A percentile compares a stretch with the other conserved stretches of the same genome.
Conservation (phyloP, 2,329 filamentous ascomycete genomes). For the Emmonsiellopsis sp. region DNA sequence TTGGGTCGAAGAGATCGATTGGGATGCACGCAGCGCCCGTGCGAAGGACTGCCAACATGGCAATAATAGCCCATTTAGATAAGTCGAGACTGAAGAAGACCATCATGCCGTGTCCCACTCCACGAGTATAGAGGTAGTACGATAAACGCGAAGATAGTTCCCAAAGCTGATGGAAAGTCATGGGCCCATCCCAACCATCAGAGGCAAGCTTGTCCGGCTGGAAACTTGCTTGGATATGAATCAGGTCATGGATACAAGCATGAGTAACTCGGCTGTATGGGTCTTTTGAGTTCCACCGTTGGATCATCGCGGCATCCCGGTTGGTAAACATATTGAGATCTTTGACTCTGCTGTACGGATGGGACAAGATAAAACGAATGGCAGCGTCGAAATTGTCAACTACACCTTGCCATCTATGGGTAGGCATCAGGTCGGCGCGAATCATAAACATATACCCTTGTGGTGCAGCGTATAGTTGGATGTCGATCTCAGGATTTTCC, state of each 20-base stretch:
- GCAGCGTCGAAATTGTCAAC: not conserved
- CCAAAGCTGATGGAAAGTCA: conserved; percentile 1
- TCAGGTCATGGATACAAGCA: not conserved
- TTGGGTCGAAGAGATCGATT: not conserved
- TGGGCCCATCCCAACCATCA: conserved; percentile 1
- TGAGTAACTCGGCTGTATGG: not conserved
- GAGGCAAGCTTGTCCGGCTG: not conserved
- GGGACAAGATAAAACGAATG: not conserved
- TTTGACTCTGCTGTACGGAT: not conserved
- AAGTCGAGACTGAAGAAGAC: not conserved
- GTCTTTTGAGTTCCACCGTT: not conserved
- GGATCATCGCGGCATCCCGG: not conserved
- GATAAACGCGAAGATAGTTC: not conserved
- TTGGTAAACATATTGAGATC: not conserved
- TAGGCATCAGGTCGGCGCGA: not conserved
- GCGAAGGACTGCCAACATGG: conserved; percentile 2
- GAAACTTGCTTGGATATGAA: not conserved
- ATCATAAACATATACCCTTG: not conserved
- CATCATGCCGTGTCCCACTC: not conserved
- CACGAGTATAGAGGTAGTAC: not conserved
- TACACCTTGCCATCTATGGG: not conserved
- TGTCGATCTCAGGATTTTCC: not conserved
- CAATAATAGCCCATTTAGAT: conserved; percentile 4
- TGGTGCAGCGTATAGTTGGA: not conserved
- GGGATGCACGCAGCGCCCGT: conserved; percentile 1